A percentile compares a stretch with the other conserved stretches of the same genome.
phyloP scores from a whole-genome alignment of 805 yeast genomes.

The Spathaspora boniae region DNA sequence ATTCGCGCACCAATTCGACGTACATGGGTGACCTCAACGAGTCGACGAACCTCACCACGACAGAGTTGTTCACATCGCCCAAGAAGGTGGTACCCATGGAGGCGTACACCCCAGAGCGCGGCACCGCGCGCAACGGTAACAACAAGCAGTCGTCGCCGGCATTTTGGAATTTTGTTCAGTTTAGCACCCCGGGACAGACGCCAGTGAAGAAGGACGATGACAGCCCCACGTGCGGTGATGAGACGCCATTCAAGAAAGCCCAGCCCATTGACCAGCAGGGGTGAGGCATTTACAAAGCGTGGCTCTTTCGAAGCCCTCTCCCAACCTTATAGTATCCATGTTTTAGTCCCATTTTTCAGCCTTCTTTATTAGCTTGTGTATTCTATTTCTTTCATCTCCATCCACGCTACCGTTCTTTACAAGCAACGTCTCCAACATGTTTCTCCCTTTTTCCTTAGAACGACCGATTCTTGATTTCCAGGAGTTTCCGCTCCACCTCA shows the following conservation, averaged over 20 bases:
- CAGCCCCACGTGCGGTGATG: conserved; percentile 30
- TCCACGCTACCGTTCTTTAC: background rate
- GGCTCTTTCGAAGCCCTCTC: too few relatives aligned
- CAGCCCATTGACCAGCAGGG: background rate
- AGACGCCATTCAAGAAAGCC: background rate
- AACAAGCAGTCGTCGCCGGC: conserved; percentile 76
- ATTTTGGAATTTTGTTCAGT: conserved; percentile 88
- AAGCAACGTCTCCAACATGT: background rate
- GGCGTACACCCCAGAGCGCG: conserved; percentile 44
- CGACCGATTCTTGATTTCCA: conserved; percentile 48
- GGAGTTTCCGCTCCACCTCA: conserved; percentile 50
- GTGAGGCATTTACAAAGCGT: too few relatives aligned
- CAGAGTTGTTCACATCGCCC: conserved; percentile 30
- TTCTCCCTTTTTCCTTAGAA: conserved; percentile 15
- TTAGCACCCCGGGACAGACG: conserved; percentile 47
- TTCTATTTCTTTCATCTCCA: background rate
- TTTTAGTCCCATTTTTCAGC: background rate
- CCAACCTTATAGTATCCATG: background rate
- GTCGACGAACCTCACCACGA: conserved; percentile 6
- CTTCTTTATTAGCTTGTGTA: background rate
- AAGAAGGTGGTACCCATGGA: conserved; percentile 40
- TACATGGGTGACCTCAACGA: too few relatives aligned
- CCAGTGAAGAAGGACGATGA: conserved; percentile 38
- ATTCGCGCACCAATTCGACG: conserved; percentile 1
- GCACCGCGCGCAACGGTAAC: conserved; percentile 24